Conservation (phyloP, 2,329 filamentous ascomycete species). For the Aspergillus hortae region DNA sequence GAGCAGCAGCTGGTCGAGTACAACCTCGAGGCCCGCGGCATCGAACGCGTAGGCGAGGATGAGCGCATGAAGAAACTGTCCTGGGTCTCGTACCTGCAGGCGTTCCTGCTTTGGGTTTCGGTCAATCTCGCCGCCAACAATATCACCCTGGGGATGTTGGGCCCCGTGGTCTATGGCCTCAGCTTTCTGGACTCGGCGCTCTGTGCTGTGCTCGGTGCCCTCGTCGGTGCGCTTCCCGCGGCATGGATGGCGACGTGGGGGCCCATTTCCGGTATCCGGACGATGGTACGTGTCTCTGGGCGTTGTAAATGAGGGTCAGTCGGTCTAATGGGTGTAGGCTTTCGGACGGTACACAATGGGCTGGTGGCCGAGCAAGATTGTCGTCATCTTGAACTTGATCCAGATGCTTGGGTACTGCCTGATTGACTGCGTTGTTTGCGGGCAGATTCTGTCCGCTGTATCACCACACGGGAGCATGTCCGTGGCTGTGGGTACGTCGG, state of each 20-base stretch:
- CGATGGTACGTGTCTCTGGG: constrained; percentile 45
- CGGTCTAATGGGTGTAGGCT: constrained; percentile 35
- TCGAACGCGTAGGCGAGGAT: constrained; percentile 54
- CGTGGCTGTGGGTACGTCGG: constrained; percentile 54
- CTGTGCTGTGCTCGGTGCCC: constrained; percentile 55
- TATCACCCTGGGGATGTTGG: constrained; percentile 62
- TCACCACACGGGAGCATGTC: constrained; percentile 56
- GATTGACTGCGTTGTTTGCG: constrained; percentile 63
- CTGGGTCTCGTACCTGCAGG: constrained; percentile 54
- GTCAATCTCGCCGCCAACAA: constrained; percentile 63
- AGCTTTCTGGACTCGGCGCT: constrained; percentile 56
- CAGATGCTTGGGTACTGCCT: constrained; percentile 60
- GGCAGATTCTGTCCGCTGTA: constrained; percentile 66
- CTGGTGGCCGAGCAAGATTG: constrained; percentile 63
- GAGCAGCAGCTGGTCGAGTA: constrained; percentile 41
- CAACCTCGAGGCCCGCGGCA: constrained; percentile 57
- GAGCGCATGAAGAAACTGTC: constrained; percentile 53
- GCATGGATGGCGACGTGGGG: constrained; percentile 63
- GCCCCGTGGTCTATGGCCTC: constrained; percentile 56
- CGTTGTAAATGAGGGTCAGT: background rate
- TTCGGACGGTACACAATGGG: constrained; percentile 61
- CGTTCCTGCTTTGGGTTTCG: constrained; percentile 58
- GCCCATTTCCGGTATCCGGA: constrained; percentile 58
- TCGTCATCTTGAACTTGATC: constrained; percentile 61
- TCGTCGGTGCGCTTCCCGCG: constrained; percentile 53